Evolutionary conservation across 2,329 filamentous ascomycete genomes (phyloP), one percentile per base, ranked within the genome.

Genomic region (Fusarium marasasianum): DNA sequence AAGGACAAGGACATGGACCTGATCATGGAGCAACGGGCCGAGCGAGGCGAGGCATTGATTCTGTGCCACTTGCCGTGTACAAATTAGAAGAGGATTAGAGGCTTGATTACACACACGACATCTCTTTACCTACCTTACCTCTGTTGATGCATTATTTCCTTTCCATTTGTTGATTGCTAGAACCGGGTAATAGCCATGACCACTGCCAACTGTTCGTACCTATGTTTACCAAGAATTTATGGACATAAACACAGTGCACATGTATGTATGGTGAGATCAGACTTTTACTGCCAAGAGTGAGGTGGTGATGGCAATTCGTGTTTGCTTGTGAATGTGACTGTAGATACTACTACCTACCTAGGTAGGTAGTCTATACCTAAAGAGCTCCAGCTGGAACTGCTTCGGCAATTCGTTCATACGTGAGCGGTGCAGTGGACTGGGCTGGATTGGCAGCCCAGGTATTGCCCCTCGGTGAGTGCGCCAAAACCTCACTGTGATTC

Each of bases 11-110:
- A 51, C 50, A 18, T 40, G 50, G 37, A 62, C 66, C 53, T 67
- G 57, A 65, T 63, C 73, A 69, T 69, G 51, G 69, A 72, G 72
- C 70, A 66, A 61, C 44, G 57, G 63, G 71, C 65, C 31, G 56
- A 63, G 69, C 61, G 54, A 77, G 69, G 73, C 64, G 48, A 75
- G 65, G 69, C 63, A 75, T 63, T 70, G 75, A 74, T 67, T 73
- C 72, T 72, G 72, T 77, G 73, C 73, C 75, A 80, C 74, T 79
- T 79, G 75, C 78, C 76, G 73, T 82, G 79, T 82, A 82, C 76
- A 78, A 81, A 79, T 76, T 75, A 77, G 71, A 74, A 68, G 77
- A 77, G 76, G 74, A 79, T 77, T 68, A 79, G 76, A 81, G 75
- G 68, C 72, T 69, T 74, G 69, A 72, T 71, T 73, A 74, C 76